Conservation (phyloP, 2,329 filamentous ascomycete species). For the Aquanectria penicillioides region DNA sequence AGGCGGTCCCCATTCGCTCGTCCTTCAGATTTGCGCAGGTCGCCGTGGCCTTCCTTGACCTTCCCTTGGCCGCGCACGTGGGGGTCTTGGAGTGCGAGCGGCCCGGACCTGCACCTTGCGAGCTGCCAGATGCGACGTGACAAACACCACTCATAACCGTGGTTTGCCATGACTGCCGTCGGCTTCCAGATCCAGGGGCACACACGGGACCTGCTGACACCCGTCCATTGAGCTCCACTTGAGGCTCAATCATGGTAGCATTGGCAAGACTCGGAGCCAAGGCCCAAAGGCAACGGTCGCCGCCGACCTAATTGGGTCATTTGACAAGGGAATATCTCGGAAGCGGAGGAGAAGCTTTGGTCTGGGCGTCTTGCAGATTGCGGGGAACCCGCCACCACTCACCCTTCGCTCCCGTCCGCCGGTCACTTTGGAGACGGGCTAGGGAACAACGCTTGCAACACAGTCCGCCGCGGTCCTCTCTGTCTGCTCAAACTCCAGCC, state of each 20-base stretch:
- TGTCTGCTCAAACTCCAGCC: constrained; percentile 5
- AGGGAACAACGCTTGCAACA: background rate
- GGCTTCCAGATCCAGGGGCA: constrained; percentile 11
- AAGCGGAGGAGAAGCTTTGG: constrained; percentile 19
- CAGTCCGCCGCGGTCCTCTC: background rate
- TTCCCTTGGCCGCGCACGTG: constrained; percentile 9
- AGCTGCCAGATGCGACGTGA: constrained; percentile 1
- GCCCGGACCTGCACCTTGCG: constrained; percentile 9
- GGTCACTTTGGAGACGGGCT: constrained; percentile 1
- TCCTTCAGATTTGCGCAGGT: constrained; percentile 8
- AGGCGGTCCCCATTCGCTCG: constrained; percentile 8
- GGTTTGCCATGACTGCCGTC: constrained; percentile 2
- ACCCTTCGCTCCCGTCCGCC: constrained; percentile 21
- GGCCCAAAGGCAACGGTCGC: constrained; percentile 12
- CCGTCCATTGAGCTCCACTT: constrained; percentile 35
- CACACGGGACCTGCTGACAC: background rate
- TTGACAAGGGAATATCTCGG: constrained; percentile 41
- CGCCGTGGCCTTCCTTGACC: background rate
- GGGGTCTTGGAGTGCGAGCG: constrained; percentile 8
- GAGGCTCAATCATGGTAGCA: constrained; percentile 34
- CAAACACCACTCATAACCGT: background rate
- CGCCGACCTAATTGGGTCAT: constrained; percentile 29
- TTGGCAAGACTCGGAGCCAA: constrained; percentile 26
- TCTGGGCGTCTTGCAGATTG: constrained; percentile 33
- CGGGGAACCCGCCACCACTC: constrained; percentile 33